Base-by-base conservation (phyloP, 306 rosid species). In the Ziziphus jujuba region DNA sequence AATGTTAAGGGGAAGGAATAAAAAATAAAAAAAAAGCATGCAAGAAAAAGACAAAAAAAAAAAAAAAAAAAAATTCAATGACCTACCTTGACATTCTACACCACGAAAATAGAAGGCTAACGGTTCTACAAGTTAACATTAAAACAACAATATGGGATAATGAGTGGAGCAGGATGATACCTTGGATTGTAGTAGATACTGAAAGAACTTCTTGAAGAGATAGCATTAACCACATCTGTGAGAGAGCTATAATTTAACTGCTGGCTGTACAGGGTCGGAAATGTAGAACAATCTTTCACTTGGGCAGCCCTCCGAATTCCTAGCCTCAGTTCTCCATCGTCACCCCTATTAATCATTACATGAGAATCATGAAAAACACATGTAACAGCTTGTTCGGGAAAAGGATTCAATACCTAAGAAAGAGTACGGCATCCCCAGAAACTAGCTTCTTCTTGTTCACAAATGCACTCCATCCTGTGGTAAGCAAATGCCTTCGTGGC, bases 391-490 rank as follows among this genome's bases (percentile, higher is more conserved):
- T 48, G 21, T 16, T 5, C 21, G 55, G 17, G 7, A 3, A 38
- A 28, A 28, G 35, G 15, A 10, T 12, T 12, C 1, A 2, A 22
- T 87, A 93, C 99, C 99, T 87, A 19, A 95, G 96, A 66, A 95
- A 95, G 58, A 95, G 87, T 59, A 95, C 99, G 35, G 99, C 99
- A 80, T 95, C 99, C 16, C 99, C 99, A 40, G 99, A 95, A 55
- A 87, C 90, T 6, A 95, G 96, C 89, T 89, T 88, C 83, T 90
- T 95, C 90, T 95, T 95, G 88, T 95, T 95, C 36, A 95, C 99
- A 67, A 90, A 95, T 3, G 96, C 99, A 79, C 99, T 95, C 99
- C 99, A 95, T 25, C 99, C 99, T 24, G 99, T 90, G 45, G 99
- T 95, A 34, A 95, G 96, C 88, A 95, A 91, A 87, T 95, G 99